These are phyloP conservation scores for Alternaria brassicae DNA, from an alignment of 2,329 filamentous ascomycete genomes.

Conservation along the genomic window DNA sequence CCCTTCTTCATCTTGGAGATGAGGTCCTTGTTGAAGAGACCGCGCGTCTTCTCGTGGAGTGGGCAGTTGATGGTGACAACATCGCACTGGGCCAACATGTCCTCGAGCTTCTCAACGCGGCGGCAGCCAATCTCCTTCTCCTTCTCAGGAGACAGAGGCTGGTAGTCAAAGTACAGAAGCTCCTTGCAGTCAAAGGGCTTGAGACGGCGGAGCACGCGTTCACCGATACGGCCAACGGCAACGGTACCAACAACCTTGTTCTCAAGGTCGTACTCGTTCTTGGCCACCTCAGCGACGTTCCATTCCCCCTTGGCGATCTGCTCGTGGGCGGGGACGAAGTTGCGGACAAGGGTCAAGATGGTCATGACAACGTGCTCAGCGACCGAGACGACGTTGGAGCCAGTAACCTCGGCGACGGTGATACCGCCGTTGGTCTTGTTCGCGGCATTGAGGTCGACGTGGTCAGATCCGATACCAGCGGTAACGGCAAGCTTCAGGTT, in stretches of 20 bases:
- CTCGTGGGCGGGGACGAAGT: slow-evolving; percentile 98
- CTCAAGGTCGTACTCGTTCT: slow-evolving; percentile 98
- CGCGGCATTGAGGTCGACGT: slow-evolving; percentile 94
- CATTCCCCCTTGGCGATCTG: slow-evolving; percentile 88
- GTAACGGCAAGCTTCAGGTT: slow-evolving; percentile 98
- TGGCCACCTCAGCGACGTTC: slow-evolving; percentile 94
- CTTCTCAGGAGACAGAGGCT: slow-evolving; percentile 82
- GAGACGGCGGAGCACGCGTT: slow-evolving; percentile 94
- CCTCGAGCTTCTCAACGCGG: slow-evolving; percentile 86
- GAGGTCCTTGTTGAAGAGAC: slow-evolving; percentile 98
- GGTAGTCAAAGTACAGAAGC: slow-evolving; percentile 99
- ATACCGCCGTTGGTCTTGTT: slow-evolving; percentile 98
- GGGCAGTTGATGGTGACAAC: slow-evolving; percentile 99
- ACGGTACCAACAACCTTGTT: slow-evolving; percentile 97
- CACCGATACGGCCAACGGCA: slow-evolving; percentile 94
- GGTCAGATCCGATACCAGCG: slow-evolving; percentile 97
- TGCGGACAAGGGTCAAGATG: slow-evolving; percentile 92
- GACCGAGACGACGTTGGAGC: slow-evolving; percentile 97
- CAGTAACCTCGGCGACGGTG: slow-evolving; percentile 97
- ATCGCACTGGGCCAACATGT: slow-evolving; percentile 93
- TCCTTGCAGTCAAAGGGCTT: slow-evolving; percentile 99
- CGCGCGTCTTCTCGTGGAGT: slow-evolving; percentile 95
- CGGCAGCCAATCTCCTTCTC: slow-evolving; percentile 97
- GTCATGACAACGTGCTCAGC: slow-evolving; percentile 99
- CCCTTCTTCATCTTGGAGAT: slow-evolving; percentile 99